These are phyloP conservation scores for Neurospora tetraspora DNA, from an alignment of 495 filamentous ascomycete species.

Conservation along the genomic window DNA sequence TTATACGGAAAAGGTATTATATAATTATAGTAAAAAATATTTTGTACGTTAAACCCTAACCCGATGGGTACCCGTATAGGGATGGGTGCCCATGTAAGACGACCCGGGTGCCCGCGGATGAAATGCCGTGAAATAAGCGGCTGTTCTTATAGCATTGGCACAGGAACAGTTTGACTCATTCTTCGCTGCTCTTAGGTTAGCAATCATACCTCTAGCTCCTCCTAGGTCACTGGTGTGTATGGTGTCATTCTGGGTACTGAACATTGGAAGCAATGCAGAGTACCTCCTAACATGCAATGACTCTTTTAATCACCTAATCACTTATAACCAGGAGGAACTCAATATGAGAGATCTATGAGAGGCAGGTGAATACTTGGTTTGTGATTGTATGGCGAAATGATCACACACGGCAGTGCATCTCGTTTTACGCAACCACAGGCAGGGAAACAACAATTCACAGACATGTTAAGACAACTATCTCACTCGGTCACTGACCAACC, in stretches of 20 bases:
- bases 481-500: background rate
- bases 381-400: no score
- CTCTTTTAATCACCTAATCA: background rate
- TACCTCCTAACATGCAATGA: no score
- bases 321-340: background rate
- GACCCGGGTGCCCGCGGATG: no score
- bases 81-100: no score
- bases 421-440: background rate
- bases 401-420: background rate
- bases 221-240: background rate
- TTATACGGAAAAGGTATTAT: no score
- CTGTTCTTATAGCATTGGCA: background rate
- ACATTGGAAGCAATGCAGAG: background rate
- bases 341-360: background rate
- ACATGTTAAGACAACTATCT: background rate
- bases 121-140: background rate
- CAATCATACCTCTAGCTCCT: background rate
- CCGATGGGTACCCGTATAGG: no score
- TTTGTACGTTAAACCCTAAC: no score
- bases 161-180: background rate
- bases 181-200: background rate
- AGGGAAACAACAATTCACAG: background rate
- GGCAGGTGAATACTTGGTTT: background rate
- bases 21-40: no score
- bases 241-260: background rate